phyloP scores from a whole-genome alignment of 768 basidiomycete species.

The Erythrobasidium yunnanense region DNA sequence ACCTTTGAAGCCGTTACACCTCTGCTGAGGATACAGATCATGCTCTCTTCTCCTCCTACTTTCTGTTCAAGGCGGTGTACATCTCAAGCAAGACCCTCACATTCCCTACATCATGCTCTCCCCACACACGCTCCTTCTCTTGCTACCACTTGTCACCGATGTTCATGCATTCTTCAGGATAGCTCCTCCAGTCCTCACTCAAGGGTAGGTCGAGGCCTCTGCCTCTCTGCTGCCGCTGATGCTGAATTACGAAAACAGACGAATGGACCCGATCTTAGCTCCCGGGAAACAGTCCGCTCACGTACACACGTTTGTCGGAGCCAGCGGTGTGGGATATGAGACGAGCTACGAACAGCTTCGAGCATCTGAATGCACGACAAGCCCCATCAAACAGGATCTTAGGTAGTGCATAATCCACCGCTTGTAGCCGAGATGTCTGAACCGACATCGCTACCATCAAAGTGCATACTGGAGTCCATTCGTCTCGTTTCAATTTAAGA shows the following conservation, averaged over 20 bases:
- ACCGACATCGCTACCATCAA: not conserved
- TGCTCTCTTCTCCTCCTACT: no score
- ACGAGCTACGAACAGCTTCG: not conserved
- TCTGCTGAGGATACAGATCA: no score
- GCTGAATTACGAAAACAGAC: no score
- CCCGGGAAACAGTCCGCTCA: not conserved
- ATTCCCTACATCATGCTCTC: no score
- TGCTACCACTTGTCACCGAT: no score
- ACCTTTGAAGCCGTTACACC: no score
- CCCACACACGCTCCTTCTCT: no score
- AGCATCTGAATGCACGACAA: not conserved
- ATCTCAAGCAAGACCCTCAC: no score
- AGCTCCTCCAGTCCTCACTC: not conserved
- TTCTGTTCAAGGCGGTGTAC: no score
- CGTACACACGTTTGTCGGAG: not conserved
- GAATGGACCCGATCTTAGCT: not conserved
- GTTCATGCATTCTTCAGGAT: not conserved
- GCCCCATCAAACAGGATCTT: not conserved
- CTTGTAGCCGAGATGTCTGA: not conserved
- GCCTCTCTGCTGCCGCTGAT: no score
- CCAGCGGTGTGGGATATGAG: not conserved
- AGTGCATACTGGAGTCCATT: not conserved
- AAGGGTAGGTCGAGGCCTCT: no score
- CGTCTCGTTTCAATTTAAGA: not conserved
- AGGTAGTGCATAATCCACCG: not conserved